Evolutionary conservation across 2,329 filamentous ascomycete species (phyloP), one percentile per base, ranked within the genome.

Genomic region (Orbilia quercus): DNA sequence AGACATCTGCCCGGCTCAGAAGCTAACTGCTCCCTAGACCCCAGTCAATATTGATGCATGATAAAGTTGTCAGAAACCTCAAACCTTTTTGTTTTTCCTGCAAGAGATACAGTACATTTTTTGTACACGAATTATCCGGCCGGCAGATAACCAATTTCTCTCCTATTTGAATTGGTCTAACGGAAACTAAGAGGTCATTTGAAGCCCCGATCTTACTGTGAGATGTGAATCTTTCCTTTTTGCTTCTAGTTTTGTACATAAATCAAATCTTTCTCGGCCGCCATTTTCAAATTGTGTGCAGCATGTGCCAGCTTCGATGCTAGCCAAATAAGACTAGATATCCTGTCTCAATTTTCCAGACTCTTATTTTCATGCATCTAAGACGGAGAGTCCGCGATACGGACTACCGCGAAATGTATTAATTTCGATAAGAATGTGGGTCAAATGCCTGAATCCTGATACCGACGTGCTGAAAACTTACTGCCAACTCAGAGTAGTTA

Each of bases 71-170:
- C 23, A 11, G 22, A 44, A 20, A 45, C 14, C 38, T 34, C 31
- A 36, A 38, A 67, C 36, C 20, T 50, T 42, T 66, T 51, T 42
- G 9, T 12, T 31, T 42, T 23, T 38, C 16, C 40, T 31, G 42
- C 25, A 40, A 44, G 60, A 53, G 45, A 57, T 36, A 53, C 51
- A 59, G 23, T 50, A 11, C 14, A 66, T 38, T n/a, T n/a, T n/a
- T n/a, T n/a, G n/a, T n/a, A n/a, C n/a, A n/a, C n/a, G 40, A 57
- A 67, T 67, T 59, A 67, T 67, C 63, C 63, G 63, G 53, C 50
- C 63, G 63, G 63, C 63, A 67, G 63, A 53, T 51, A 38, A 59
- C 16, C 14, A 23, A 31, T 42, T 47, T 40, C 23, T 58, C 44
- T 23, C 44, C 31, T 42, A 25, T 47, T 23, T 22, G 36, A 16